These are phyloP conservation scores for Teratosphaeria epicoccoides DNA, from an alignment of 2,329 filamentous ascomycete genomes.

Conservation along the genomic window DNA sequence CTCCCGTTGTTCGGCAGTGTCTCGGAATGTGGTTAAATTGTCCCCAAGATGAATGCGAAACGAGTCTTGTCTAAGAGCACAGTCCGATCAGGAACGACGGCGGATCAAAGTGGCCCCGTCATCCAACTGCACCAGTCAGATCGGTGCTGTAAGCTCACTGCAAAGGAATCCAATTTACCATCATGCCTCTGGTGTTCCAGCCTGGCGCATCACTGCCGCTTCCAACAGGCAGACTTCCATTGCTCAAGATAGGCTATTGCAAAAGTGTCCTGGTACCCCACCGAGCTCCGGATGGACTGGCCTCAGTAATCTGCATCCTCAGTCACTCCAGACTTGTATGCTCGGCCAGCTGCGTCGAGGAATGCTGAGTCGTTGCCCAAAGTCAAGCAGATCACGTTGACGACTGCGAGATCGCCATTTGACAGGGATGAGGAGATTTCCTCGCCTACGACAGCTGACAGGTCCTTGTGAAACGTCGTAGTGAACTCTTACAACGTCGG, in stretches of 20 bases:
- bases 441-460: constrained; percentile 12
- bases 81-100: constrained; percentile 45
- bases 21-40: constrained; percentile 42
- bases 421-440: not conserved
- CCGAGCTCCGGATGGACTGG: constrained; percentile 46
- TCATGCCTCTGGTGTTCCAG: constrained; percentile 25
- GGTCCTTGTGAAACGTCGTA: constrained; percentile 33
- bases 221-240: constrained; percentile 34
- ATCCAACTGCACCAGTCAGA: constrained; percentile 33
- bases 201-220: constrained; percentile 40
- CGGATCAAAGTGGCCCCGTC: constrained; percentile 47
- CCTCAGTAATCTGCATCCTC: constrained; percentile 37
- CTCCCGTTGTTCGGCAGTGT: constrained; percentile 38
- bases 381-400: constrained; percentile 37
- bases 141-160: not conserved
- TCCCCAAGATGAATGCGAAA: constrained; percentile 51
- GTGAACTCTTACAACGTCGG: constrained; percentile 41
- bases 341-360: constrained; percentile 38
- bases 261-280: constrained; percentile 48
- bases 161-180: constrained; percentile 7
- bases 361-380: constrained; percentile 32
- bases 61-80: constrained; percentile 47
- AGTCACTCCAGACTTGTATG: constrained; percentile 37
- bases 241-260: constrained; percentile 38
- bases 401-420: not conserved